Percentiles rank a stretch among this genome's conserved stretches.
Conservation (phyloP, 306 rosid genomes). For the Notholithocarpus densiflorus region DNA sequence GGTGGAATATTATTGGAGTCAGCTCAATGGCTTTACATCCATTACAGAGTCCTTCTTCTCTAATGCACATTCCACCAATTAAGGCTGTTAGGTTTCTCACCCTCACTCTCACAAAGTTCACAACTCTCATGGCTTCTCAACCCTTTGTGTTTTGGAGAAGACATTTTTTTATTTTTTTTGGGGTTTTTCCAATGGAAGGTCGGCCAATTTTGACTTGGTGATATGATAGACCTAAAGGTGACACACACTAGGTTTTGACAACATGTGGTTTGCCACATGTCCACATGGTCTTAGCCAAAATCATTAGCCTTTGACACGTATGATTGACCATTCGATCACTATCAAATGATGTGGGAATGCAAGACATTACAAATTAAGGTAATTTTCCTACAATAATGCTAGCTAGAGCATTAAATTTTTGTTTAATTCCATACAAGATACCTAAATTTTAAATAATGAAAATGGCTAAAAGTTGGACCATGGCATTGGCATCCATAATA, state of each 20-base stretch:
- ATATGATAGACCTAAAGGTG: conserved; percentile 28
- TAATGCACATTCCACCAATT: conserved; percentile 42
- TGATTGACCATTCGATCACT: neutral
- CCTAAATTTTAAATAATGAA: conserved; percentile 6
- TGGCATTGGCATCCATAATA: neutral
- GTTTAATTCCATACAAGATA: neutral
- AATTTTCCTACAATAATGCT: neutral
- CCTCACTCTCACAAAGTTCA: neutral
- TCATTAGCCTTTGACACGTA: conserved; percentile 28
- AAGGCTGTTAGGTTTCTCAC: conserved; percentile 6
- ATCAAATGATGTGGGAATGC: neutral
- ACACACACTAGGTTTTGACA: conserved; percentile 23
- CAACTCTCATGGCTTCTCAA: conserved; percentile 17
- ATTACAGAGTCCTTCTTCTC: conserved; percentile 17
- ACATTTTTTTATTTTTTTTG: neutral
- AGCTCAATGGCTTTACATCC: conserved; percentile 47
- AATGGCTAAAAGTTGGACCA: conserved; percentile 13
- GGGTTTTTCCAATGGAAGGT: conserved; percentile 18
- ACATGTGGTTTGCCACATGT: conserved; percentile 31
- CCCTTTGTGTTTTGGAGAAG: conserved; percentile 30
- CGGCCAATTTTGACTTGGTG: conserved; percentile 44
- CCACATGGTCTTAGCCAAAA: conserved; percentile 20
- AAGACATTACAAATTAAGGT: conserved; percentile 12
- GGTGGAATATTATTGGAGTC: conserved; percentile 59
- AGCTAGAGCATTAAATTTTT: conserved; percentile 16